These are phyloP conservation scores for Tetracladium setigerum DNA, from an alignment of 495 filamentous ascomycete species.

Conservation along the genomic window DNA sequence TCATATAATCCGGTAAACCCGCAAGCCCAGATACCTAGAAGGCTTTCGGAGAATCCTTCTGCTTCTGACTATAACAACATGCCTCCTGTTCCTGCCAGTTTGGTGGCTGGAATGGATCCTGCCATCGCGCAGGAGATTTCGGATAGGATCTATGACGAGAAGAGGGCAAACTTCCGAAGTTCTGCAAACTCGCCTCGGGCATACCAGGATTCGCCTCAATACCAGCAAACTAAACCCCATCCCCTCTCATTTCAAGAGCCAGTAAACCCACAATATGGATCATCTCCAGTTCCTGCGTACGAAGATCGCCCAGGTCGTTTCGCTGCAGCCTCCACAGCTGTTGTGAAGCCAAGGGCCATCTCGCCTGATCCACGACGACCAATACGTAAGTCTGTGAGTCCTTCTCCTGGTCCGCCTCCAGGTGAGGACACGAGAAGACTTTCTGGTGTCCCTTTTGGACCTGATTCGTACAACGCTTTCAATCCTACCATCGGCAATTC, in stretches of 20 bases:
- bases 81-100: slow-evolving; percentile 52
- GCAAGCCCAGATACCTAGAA: slow-evolving; percentile 10
- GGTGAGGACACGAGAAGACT: slow-evolving; percentile 39
- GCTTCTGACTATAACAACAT: slow-evolving; percentile 5
- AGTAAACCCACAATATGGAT: slow-evolving; percentile 1
- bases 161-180: slow-evolving; percentile 19
- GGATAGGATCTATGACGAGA: slow-evolving; percentile 41
- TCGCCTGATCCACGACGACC: slow-evolving; percentile 58
- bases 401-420: slow-evolving; percentile 46
- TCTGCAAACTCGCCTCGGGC: slow-evolving; percentile 10
- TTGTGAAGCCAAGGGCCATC: slow-evolving; percentile 38
- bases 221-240: slow-evolving; percentile 10
- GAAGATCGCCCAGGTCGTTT: slow-evolving; percentile 17
- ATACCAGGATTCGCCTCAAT: slow-evolving; percentile 13
- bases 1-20: slow-evolving; percentile 14
- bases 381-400: slow-evolving; percentile 70
- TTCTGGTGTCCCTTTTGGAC: slow-evolving; percentile 74
- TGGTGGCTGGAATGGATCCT: slow-evolving; percentile 65
- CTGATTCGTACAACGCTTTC: slow-evolving; percentile 75
- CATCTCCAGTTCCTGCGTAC: slow-evolving; percentile 12
- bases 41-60: slow-evolving; percentile 4
- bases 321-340: slow-evolving; percentile 9
- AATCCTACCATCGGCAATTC: slow-evolving; percentile 47
- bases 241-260: slow-evolving; percentile 12
- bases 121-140: slow-evolving; percentile 47